Percentiles rank a stretch among this genome's conserved stretches.
These are phyloP conservation scores for Candida quercuum DNA, from an alignment of 805 yeast genomes.

Conservation along the genomic window DNA sequence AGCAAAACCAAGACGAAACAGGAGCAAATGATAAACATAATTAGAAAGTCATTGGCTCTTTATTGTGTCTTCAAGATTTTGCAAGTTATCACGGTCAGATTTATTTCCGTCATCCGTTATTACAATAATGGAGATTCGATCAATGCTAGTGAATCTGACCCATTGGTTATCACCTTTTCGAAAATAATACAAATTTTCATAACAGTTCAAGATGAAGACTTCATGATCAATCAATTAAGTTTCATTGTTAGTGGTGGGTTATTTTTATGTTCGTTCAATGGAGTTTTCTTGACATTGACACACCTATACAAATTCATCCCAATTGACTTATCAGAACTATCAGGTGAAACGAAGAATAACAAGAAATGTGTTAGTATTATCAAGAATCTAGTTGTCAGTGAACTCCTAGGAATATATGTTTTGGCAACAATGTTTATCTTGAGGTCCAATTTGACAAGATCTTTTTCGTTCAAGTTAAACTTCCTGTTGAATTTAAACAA, in stretches of 20 bases:
- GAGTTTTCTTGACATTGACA: conserved; percentile 55
- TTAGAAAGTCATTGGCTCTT: conserved; percentile 19
- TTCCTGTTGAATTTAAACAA: conserved; percentile 23
- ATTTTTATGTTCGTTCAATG: conserved; percentile 59
- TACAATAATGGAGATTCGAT: conserved; percentile 14
- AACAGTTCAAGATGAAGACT: conserved; percentile 30
- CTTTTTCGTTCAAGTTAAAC: conserved; percentile 27
- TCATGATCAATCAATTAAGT: conserved; percentile 32
- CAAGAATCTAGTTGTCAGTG: conserved; percentile 33
- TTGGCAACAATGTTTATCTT: conserved; percentile 34
- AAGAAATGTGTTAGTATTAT: conserved; percentile 30
- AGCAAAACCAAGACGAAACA: neutral
- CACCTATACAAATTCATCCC: conserved; percentile 40
- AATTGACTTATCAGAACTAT: conserved; percentile 24
- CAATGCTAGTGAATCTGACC: conserved; percentile 26
- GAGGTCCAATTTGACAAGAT: conserved; percentile 32
- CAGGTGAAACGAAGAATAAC: conserved; percentile 3
- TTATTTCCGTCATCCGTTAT: conserved; percentile 23
- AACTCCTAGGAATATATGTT: conserved; percentile 33
- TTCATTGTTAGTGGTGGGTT: conserved; percentile 53
- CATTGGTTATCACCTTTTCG: conserved; percentile 32
- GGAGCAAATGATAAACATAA: conserved; percentile 1
- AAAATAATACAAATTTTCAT: conserved; percentile 27
- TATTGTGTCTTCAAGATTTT: conserved; percentile 32
- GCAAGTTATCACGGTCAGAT: conserved; percentile 24